phyloP scores from a whole-genome alignment of 164 flowering plant species.

The Platanus orientalis region DNA sequence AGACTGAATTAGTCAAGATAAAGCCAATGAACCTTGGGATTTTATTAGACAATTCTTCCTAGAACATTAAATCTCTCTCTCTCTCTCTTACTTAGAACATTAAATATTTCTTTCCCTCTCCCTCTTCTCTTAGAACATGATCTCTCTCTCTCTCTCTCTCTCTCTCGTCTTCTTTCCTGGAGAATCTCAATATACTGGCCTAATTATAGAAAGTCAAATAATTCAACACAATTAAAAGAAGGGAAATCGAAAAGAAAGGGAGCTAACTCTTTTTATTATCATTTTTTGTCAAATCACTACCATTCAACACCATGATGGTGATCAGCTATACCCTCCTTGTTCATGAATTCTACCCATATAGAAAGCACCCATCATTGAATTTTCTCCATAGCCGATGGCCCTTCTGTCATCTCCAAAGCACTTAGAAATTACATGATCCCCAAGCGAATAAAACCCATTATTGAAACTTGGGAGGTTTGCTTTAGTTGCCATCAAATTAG shows the following conservation, averaged over 20 bases:
- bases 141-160: too few relatives aligned
- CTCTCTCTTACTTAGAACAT: too few relatives aligned
- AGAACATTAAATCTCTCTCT: too few relatives aligned
- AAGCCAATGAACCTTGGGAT: too few relatives aligned
- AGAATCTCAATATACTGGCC: background rate
- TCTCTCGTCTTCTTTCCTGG: too few relatives aligned
- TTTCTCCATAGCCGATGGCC: constrained; percentile 7
- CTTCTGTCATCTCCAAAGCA: constrained; percentile 9
- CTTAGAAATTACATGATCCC: background rate
- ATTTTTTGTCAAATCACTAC: constrained; percentile 6
- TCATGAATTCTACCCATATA: constrained; percentile 8
- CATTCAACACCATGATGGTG: too few relatives aligned
- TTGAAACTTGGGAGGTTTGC: constrained; percentile 5
- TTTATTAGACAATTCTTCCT: too few relatives aligned
- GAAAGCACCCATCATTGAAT: constrained; percentile 3
- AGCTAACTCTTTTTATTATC: background rate
- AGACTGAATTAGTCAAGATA: too few relatives aligned
- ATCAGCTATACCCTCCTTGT: constrained; percentile 19
- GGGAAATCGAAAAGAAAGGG: background rate
- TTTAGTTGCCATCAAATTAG: background rate
- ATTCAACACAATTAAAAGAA: background rate
- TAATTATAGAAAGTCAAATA: background rate
- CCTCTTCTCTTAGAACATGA: too few relatives aligned
- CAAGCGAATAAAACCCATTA: constrained; percentile 20
- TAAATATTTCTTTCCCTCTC: too few relatives aligned